phyloP scores from a whole-genome alignment of 495 filamentous ascomycete species.

The Neurospora sp. region DNA sequence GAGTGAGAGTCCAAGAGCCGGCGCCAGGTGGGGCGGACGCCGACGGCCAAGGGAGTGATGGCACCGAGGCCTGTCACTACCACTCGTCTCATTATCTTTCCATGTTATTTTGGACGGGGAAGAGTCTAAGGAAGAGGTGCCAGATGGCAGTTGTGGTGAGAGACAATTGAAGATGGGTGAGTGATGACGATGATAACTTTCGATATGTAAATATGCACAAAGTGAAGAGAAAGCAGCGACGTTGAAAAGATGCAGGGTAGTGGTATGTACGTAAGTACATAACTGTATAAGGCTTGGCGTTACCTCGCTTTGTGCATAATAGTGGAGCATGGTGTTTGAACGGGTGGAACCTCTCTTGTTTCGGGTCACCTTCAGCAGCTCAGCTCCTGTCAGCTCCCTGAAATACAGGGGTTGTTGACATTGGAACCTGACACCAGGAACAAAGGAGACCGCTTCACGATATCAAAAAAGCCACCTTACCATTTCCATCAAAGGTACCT shows the following conservation, averaged over 20 bases:
- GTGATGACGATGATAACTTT: background rate
- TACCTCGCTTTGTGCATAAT: background rate
- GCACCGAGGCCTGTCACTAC: constrained; percentile 92
- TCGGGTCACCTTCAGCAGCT: background rate
- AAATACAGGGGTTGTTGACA: background rate
- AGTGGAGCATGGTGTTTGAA: background rate
- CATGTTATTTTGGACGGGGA: constrained; percentile 4
- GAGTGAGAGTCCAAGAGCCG: constrained; percentile 69
- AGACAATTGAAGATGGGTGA: background rate
- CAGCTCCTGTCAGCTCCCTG: background rate
- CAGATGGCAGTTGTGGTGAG: background rate
- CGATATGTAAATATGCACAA: background rate
- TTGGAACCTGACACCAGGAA: background rate
- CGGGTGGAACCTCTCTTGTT: background rate
- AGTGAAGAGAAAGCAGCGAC: background rate
- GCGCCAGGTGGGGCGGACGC: constrained; percentile 68
- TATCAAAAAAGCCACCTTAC: background rate
- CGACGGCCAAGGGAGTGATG: constrained; percentile 82
- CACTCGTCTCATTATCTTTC: constrained; percentile 66
- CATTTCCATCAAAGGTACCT: background rate
- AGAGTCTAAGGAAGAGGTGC: background rate
- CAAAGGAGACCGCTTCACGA: background rate
- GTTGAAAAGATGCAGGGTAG: background rate
- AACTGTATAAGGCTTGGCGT: background rate
- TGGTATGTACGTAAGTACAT: background rate